Evolutionary conservation across 176 grass and related monocot species (phyloP).

Genomic region (Cenchrus purpureus): DNA sequence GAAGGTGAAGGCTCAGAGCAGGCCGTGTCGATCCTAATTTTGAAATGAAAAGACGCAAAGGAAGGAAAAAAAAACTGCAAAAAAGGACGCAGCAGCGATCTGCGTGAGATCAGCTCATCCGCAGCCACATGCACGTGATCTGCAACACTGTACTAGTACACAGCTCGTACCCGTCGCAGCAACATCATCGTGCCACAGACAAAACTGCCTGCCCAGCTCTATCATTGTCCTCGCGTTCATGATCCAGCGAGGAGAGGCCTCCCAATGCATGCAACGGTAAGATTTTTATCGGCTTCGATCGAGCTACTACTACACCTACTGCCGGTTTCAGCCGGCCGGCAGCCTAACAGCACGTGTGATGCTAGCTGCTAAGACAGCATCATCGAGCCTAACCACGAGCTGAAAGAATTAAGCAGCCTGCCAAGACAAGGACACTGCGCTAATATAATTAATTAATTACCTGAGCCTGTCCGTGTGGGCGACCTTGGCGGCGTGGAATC

Average conservation of each 20-base stretch:
- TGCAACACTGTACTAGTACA: background rate
- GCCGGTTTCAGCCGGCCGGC: no score
- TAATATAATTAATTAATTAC: background rate
- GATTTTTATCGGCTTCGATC: background rate
- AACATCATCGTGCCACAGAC: background rate
- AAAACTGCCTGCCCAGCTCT: background rate
- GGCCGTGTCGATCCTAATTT: background rate
- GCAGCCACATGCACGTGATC: slow-evolving; percentile 32
- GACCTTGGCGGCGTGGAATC: slow-evolving; percentile 49
- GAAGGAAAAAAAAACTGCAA: background rate
- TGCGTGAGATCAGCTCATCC: background rate
- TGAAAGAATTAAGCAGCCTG: background rate
- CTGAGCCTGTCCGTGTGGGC: slow-evolving; percentile 63
- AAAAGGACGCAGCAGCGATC: background rate
- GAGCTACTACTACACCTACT: background rate
- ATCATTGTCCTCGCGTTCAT: slow-evolving; percentile 10
- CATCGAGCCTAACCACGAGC: background rate
- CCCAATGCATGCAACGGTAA: background rate
- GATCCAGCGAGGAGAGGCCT: background rate
- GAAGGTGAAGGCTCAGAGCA: background rate
- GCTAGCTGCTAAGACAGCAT: background rate
- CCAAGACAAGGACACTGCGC: background rate
- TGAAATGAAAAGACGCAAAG: background rate
- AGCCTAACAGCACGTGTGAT: background rate
- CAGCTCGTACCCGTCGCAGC: background rate